Evolutionary conservation across 2,329 filamentous ascomycete species (phyloP), one percentile per base, ranked within the genome.

Genomic region (Xylariaceae sp.): DNA sequence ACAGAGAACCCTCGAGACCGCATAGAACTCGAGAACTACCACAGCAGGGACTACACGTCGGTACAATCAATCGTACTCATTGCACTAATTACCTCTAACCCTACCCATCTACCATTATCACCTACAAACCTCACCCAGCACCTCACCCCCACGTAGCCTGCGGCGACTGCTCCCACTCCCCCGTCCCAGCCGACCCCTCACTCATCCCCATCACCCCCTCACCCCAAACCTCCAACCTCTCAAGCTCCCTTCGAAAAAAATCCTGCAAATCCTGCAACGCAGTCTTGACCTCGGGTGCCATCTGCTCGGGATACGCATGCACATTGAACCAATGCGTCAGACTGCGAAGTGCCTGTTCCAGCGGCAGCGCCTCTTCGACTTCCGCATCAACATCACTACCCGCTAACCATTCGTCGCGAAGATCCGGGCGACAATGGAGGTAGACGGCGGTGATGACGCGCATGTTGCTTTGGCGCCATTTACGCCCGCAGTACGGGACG

Each of bases 401-500:
- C 0, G 90, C 87, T 0, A 97, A 81, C 93, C 94, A 97, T 75
- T 97, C 94, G 71, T 99, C 94, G 35, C 93, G 83, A 51, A 99
- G 80, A 73, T 97, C 93, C 0, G 93, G 93, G 6, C 92, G 83
- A 71, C 93, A 96, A 75, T 96, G 90, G 53, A 99, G 80, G 74
- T 97, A 99, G 1, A 99, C 90, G 2, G 92, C 92, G 0, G 94
- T 99, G 71, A 99, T 99, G 70, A 97, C 92, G 57, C 93, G 89
- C 94, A 99, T 99, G 74, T 99, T 97, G 67, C 87, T 87, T 77
- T 97, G 94, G 11, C 94, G 87, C 94, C 94, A 99, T 77, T 99
- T 99, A 49, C 94, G 88, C 18, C 94, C 93, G 74, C 93, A 97
- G 78, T 96, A 99, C 0, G 94, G 94, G 3, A 99, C 94, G 74